Percentiles rank a stretch among this genome's conserved stretches.
phyloP scores from a whole-genome alignment of 169 alveolate species.

The Plasmodium vinckei region DNA sequence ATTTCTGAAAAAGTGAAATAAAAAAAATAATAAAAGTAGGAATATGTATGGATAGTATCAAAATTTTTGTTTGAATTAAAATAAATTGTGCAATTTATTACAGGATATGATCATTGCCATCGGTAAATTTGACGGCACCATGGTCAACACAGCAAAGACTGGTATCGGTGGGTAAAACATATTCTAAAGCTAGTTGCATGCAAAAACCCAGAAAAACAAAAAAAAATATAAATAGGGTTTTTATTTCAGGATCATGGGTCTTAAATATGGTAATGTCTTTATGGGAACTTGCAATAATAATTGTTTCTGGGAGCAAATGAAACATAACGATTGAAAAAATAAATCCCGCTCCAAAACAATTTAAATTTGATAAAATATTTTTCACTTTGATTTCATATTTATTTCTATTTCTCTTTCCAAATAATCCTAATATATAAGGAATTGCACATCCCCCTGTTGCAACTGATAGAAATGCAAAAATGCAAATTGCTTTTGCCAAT shows the following conservation, averaged over 20 bases:
- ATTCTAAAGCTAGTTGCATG: constrained; percentile 62
- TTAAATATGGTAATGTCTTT: constrained; percentile 25
- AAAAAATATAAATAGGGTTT: constrained; percentile 44
- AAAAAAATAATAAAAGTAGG: background rate
- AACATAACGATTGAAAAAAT: constrained; percentile 66
- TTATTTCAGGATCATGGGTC: constrained; percentile 22
- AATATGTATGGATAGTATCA: background rate
- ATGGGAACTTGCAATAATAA: constrained; percentile 21
- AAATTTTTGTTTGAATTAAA: too few species aligned
- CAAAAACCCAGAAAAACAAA: constrained; percentile 60
- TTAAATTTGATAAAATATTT: constrained; percentile 28
- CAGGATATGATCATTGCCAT: background rate
- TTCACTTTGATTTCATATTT: constrained; percentile 24
- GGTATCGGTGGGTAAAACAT: constrained; percentile 46
- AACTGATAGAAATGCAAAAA: constrained; percentile 32
- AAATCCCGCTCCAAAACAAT: constrained; percentile 73
- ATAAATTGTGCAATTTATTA: too few species aligned
- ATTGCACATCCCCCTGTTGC: constrained; percentile 59
- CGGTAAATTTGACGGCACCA: constrained; percentile 7
- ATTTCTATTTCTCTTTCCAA: constrained; percentile 16
- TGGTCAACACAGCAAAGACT: constrained; percentile 33
- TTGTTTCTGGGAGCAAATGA: constrained; percentile 66
- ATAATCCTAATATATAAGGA: constrained; percentile 40
- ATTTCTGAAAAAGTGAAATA: constrained; percentile 3
- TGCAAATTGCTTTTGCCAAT: constrained; percentile 53